These are phyloP conservation scores for Astrephomene gubernaculifera DNA, from an alignment of 139 green algal genomes.

Conservation along the genomic window DNA sequence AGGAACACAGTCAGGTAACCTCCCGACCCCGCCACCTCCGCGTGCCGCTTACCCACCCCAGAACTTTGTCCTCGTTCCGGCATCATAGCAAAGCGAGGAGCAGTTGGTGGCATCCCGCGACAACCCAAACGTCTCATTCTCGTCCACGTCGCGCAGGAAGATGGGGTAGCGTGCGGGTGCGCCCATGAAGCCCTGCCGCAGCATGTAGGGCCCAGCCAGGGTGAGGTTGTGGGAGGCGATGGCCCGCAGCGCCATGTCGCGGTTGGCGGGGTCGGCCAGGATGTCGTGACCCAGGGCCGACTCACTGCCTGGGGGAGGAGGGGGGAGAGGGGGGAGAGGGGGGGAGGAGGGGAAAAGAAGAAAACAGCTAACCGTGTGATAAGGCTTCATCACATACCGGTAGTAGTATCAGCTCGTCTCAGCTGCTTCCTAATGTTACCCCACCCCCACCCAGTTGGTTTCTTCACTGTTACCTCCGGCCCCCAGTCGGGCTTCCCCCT, in stretches of 20 bases:
- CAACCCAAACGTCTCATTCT: conserved; percentile 18
- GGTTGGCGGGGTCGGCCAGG: conserved; percentile 28
- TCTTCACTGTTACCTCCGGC: too few relatives aligned
- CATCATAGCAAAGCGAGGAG: conserved; percentile 29
- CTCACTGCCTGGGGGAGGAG: conserved; percentile 30
- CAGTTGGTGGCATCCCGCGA: conserved; percentile 1
- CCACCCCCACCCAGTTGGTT: too few relatives aligned
- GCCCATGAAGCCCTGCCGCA: conserved; percentile 20
- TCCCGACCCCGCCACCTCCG: too few relatives aligned
- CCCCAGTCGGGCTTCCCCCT: too few relatives aligned
- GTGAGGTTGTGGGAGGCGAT: conserved; percentile 9
- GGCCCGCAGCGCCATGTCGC: not conserved
- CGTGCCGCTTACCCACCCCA: conserved; percentile 39
- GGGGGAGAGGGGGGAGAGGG: too few relatives aligned
- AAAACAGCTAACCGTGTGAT: too few relatives aligned
- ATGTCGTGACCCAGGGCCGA: conserved; percentile 12
- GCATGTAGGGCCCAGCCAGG: conserved; percentile 36
- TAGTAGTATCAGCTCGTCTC: too few relatives aligned
- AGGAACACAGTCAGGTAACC: too few relatives aligned
- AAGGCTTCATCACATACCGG: too few relatives aligned
- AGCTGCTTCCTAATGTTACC: too few relatives aligned
- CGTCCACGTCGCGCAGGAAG: conserved; percentile 1
- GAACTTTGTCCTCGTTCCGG: conserved; percentile 41
- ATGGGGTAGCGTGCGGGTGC: conserved; percentile 35
- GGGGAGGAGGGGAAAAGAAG: too few relatives aligned